A percentile compares a stretch with the other conserved stretches of the same genome.
Conservation (phyloP, 306 rosid species). For the Ceratonia siliqua region DNA sequence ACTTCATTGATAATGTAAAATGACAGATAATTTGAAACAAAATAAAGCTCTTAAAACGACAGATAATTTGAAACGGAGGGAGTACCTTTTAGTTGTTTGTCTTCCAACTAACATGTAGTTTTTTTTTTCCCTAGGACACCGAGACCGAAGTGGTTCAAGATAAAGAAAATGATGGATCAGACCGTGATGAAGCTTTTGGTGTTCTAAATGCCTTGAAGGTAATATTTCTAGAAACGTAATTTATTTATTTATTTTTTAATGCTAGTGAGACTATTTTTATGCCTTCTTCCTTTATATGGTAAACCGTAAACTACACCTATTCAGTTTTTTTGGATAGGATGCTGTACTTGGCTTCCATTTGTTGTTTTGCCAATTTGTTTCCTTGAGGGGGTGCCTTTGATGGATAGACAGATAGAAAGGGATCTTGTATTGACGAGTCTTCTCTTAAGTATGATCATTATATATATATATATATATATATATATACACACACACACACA, state of each 20-base stretch:
- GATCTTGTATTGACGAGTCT: not conserved
- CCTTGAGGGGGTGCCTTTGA: conserved; percentile 19
- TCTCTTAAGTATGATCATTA: no score
- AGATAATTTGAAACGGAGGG: no score
- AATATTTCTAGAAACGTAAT: conserved; percentile 25
- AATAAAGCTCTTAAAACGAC: no score
- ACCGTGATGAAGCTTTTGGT: conserved; percentile 49
- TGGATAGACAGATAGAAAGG: not conserved
- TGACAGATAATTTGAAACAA: no score
- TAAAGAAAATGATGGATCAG: conserved; percentile 53
- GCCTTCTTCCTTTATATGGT: conserved; percentile 6
- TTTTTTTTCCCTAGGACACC: conserved; percentile 52
- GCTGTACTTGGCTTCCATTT: conserved; percentile 17
- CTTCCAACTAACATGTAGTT: conserved; percentile 16
- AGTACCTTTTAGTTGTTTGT: not conserved
- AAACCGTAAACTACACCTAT: not conserved
- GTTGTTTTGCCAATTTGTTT: conserved; percentile 22
- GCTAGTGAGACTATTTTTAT: conserved; percentile 15
- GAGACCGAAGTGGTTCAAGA: conserved; percentile 56
- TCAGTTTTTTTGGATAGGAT: conserved; percentile 17
- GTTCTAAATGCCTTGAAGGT: conserved; percentile 76
- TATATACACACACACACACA: no score
- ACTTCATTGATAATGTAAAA: no score
- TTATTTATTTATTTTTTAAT: conserved; percentile 3
- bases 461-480: no score